A percentile compares a stretch with the other conserved stretches of the same genome.
phyloP scores from a whole-genome alignment of 345 rosid genomes.

The Arabis hirsuta region DNA sequence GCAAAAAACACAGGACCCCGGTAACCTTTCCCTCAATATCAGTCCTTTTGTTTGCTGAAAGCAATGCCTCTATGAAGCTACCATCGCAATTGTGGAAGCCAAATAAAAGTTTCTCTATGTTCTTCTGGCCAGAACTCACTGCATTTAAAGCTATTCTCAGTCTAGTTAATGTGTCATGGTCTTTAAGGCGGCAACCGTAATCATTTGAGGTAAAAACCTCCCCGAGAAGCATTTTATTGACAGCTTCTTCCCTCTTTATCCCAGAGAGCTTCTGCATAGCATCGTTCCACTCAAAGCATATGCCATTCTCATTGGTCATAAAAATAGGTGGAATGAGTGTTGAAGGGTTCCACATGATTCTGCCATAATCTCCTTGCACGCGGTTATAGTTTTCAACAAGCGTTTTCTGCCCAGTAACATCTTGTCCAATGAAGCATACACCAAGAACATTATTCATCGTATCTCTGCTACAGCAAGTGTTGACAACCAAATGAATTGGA shows the following conservation, averaged over 20 bases:
- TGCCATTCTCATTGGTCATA: constrained; percentile 66
- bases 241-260: constrained; percentile 71
- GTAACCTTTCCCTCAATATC: constrained; percentile 64
- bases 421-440: constrained; percentile 85
- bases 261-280: constrained; percentile 87
- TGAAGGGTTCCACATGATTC: constrained; percentile 67
- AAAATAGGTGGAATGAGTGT: constrained; percentile 86
- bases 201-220: constrained; percentile 68
- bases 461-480: constrained; percentile 80
- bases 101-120: constrained; percentile 61
- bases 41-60: constrained; percentile 65
- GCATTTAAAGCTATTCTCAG: constrained; percentile 65
- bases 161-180: constrained; percentile 69
- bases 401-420: constrained; percentile 65
- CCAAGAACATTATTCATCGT: constrained; percentile 60
- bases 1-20: constrained; percentile 75
- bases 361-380: constrained; percentile 72
- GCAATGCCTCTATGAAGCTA: constrained; percentile 65
- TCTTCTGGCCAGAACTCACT: constrained; percentile 57
- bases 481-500: constrained; percentile 64
- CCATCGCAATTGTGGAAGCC: constrained; percentile 71
- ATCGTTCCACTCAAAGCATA: constrained; percentile 79
- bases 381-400: constrained; percentile 61
- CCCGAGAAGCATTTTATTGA: constrained; percentile 67
- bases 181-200: constrained; percentile 70